These are phyloP conservation scores for Diaporthe amygdali DNA, from an alignment of 2,329 filamentous ascomycete species.

Conservation along the genomic window DNA sequence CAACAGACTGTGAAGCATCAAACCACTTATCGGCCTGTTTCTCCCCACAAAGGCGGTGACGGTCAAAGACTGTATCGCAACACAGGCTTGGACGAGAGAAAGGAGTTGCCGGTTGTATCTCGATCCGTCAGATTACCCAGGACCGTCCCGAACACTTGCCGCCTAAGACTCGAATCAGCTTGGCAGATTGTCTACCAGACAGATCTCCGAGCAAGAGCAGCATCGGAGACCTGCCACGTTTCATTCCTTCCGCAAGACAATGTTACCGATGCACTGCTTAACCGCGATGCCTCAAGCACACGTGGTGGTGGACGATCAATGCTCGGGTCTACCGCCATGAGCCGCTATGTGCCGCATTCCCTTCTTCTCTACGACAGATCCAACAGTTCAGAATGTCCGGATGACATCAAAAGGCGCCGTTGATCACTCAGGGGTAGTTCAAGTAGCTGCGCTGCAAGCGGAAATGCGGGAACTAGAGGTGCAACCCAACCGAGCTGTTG, in stretches of 20 bases:
- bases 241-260: background rate
- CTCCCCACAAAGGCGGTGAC: background rate
- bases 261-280: background rate
- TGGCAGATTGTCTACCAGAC: background rate
- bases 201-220: background rate
- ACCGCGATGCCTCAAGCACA: background rate
- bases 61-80: background rate
- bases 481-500: background rate
- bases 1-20: too few relatives aligned
- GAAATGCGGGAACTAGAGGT: background rate
- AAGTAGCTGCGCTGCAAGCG: background rate
- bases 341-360: background rate
- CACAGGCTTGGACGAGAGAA: background rate
- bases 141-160: background rate
- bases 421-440: background rate
- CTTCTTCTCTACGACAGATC: background rate
- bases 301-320: background rate
- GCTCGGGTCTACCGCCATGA: background rate
- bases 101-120: background rate
- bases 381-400: background rate
- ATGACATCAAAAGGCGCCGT: background rate
- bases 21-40: background rate
- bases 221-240: background rate
- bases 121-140: background rate
- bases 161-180: background rate